A percentile compares a stretch with the other conserved stretches of the same genome.
Conservation (phyloP, 1,284 basidiomycete species). For the Neolentinus lepideus region DNA sequence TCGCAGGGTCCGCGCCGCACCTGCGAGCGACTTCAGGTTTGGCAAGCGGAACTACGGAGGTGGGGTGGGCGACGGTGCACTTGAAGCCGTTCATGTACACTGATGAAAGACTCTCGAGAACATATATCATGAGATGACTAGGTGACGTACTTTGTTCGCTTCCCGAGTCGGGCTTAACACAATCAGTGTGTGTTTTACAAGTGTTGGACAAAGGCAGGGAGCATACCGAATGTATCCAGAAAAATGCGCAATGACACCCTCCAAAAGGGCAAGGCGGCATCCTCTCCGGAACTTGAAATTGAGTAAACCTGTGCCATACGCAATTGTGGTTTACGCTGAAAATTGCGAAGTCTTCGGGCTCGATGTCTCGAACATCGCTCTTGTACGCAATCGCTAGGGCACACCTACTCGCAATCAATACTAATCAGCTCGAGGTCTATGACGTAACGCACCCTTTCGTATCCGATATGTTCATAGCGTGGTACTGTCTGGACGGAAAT, state of each 20-base stretch:
- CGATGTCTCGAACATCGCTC: slow-evolving; percentile 39
- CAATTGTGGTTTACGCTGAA: slow-evolving; percentile 71
- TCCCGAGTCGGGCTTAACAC: slow-evolving; percentile 26
- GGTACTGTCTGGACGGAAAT: slow-evolving; percentile 33
- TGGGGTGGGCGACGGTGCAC: slow-evolving; percentile 55
- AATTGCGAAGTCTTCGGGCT: slow-evolving; percentile 63
- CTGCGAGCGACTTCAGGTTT: slow-evolving; percentile 44
- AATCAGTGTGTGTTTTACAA: not conserved
- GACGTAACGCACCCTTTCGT: slow-evolving; percentile 35
- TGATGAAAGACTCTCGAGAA: slow-evolving; percentile 16
- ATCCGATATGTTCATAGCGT: slow-evolving; percentile 46
- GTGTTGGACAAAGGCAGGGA: not conserved
- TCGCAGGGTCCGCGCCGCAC: slow-evolving; percentile 47
- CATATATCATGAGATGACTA: not conserved
- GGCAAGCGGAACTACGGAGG: slow-evolving; percentile 43
- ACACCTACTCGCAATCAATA: slow-evolving; percentile 22
- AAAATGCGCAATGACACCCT: not conserved
- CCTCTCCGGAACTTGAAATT: slow-evolving; percentile 54
- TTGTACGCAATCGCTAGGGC: slow-evolving; percentile 69
- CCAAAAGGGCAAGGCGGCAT: slow-evolving; percentile 58
- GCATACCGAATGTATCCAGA: slow-evolving; percentile 2
- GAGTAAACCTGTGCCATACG: slow-evolving; percentile 60
- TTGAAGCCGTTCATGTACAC: slow-evolving; percentile 74
- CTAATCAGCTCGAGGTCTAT: too few species aligned
- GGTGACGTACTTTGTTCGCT: slow-evolving; percentile 32